Evolutionary conservation across 1,284 basidiomycete genomes (phyloP), one percentile per base, ranked within the genome.

Genomic region (Phellopilus nigrolimitatus): DNA sequence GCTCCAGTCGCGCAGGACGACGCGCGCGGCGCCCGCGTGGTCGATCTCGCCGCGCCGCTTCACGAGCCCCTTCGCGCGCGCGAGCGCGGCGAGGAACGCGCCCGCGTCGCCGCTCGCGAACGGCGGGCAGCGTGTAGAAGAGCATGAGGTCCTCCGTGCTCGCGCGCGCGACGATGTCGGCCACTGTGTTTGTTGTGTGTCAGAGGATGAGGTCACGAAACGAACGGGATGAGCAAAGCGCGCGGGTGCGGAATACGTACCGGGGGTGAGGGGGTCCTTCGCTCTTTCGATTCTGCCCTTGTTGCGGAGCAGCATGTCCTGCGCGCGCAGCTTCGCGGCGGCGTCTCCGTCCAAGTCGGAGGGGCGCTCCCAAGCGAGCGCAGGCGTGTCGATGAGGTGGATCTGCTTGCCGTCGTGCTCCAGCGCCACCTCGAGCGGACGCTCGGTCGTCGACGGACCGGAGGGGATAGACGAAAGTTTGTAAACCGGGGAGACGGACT

Each of bases 1-100:
- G 56, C 80, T 85, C 95, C 95, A 99, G 69, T 98, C 95, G 22
- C 90, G 84, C 38, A 98, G 75, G 36, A 98, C 74, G 48, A 87
- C 77, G 21, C 91, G 84, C 7, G 91, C 88, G 1, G 94, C 90
- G 19, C 82, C 83, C 9, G 82, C 77, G 51, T 92, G 69, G 67
- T 98, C 94, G 15, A 82, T 71, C 39, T 82, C 76, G 46, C 90
- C 91, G 59, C 80, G 84, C 81, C 89, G 94, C 69, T 86, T 90
- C n/a, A 94, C 71, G 28, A 92, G 75, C 46, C 86, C 84, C 53
- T 83, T 78, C 10, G 85, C 76, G 36, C 94, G 82, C 1, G 95
- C 93, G 30, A 97, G 73, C 47, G 84, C 83, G 31, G 87, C 78
- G 33, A 98, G 74, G 76, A 98, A 95, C 0, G 84, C 80, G 44